Evolutionary conservation across 2,329 filamentous ascomycete species (phyloP), one percentile per base, ranked within the genome.

Genomic region (Calonectria naviculata): DNA sequence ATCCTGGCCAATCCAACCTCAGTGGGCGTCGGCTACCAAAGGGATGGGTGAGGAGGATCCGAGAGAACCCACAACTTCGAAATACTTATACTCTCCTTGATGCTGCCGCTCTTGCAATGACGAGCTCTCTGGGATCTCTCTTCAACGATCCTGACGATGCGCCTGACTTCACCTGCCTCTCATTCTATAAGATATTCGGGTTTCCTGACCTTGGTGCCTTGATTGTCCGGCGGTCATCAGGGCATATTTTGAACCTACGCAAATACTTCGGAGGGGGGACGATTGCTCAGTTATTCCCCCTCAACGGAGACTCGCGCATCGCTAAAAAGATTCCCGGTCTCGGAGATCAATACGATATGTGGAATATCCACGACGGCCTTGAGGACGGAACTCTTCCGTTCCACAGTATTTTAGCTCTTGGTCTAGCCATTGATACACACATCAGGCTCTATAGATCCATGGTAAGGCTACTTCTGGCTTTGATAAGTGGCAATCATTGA

Each of bases 1-100:
- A 91, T 78, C 91, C 92, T 4, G 92, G 89, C 0, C 92, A 94
- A 79, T 93, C 91, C 31, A 93, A 94, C 78, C 91, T 94, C 86
- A 92, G 90, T 49, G 92, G 92, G 9, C 85, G 89, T 24, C 86
- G 91, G 69, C 82, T 93, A 47, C 91, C 92, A 5, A 81, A 90
- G 31, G 80, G 83, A 1, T 93, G 92, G 92, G 81, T 84, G 13
- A 81, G 82, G 19, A 78, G 77, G 65, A 76, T 83, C 31, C 80
- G 86, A 29, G 67, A 75, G 61, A 58, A 76, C 46, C 49, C 71
- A 19, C 73, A 75, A 21, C 67, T 74, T 46, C 67, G 73, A 68
- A 77, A 79, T 61, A 72, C 73, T 4, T 88, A 91, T 78, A 90
- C 87, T 12, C 85, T 91, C 28, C 82, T 90, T 26, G 92, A 94